Evolutionary conservation across 78 protist genomes (phyloP), one percentile per base, ranked within the genome.

Genomic region (Dictyostelium capitatum): DNA sequence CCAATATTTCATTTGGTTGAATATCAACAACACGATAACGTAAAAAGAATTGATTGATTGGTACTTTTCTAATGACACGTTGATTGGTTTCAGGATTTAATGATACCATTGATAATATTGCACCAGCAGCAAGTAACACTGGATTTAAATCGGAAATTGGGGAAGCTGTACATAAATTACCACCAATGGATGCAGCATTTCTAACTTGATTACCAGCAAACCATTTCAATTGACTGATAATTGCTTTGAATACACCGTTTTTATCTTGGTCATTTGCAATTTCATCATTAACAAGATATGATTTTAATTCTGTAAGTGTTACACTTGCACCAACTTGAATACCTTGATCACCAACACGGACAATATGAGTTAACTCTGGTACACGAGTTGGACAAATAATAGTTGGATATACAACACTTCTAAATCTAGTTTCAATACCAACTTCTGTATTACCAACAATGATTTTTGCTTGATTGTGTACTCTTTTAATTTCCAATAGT

Each of bases 121-220:
- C 82, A 47, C 92, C 92, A 10, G 82, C 72, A 5, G 98, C 98
- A 9, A 90, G 53, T 23, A 85, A 54, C 8, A 97, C 79, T 10
- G 99, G 99, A 73, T 87, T 95, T 53, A 98, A 89, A 82, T 98
- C 99, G 2, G 97, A 95, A 74, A 96, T 97, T 72, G 99, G 99
- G 11, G 90, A 64, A 8, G 98, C 99, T 20, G 97, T 97, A 28
- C 57, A 96, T 8, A 98, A 20, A 89, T 98, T 98, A 37, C 98
- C 99, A 30, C 96, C 99, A 5, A 97, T 20, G 47, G 89, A 65
- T 3, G 97, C 97, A n/a, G 92, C 98, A 89, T 98, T 98, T 53
- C 99, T 95, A 83, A 97, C 91, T 90, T 96, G 98, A 12, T 48
- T 72, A 19, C 98, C 96, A 10, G 98, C 98, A 65, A 98, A 98